phyloP scores from a whole-genome alignment of 2,329 filamentous ascomycete genomes.

The Pseudogymnoascus sp. region DNA sequence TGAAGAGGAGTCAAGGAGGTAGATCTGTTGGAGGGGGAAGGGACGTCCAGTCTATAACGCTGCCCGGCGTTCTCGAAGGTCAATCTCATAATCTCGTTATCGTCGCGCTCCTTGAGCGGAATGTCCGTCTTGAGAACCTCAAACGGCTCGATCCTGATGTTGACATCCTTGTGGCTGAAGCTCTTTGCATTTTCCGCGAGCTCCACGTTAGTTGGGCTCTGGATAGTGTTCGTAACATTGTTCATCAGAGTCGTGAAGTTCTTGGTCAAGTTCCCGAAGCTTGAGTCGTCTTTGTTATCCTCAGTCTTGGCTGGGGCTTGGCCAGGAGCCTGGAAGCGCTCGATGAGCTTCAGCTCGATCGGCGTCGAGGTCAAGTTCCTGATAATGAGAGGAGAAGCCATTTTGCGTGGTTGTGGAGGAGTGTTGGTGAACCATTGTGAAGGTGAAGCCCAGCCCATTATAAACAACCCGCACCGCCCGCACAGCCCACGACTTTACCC shows the following conservation, averaged over 20 bases:
- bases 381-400: conserved; percentile 49
- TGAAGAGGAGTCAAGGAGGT: conserved; percentile 52
- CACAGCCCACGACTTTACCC: not conserved
- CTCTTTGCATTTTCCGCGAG: conserved; percentile 48
- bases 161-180: conserved; percentile 55
- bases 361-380: conserved; percentile 72
- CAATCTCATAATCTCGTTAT: conserved; percentile 62
- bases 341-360: conserved; percentile 65
- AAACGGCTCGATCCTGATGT: conserved; percentile 62
- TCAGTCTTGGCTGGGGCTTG: conserved; percentile 31
- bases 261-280: conserved; percentile 33
- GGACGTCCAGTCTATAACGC: conserved; percentile 65
- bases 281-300: conserved; percentile 26
- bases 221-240: conserved; percentile 34
- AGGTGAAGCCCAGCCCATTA: conserved; percentile 6
- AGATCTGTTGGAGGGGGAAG: conserved; percentile 53
- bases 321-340: conserved; percentile 58
- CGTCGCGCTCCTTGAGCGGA: conserved; percentile 46
- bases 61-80: conserved; percentile 61
- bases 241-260: conserved; percentile 38
- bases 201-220: conserved; percentile 11
- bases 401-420: not conserved
- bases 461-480: not conserved
- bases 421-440: not conserved
- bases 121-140: conserved; percentile 56